Conservation (phyloP, 768 basidiomycete species). For the Leccinum truebloodii region DNA sequence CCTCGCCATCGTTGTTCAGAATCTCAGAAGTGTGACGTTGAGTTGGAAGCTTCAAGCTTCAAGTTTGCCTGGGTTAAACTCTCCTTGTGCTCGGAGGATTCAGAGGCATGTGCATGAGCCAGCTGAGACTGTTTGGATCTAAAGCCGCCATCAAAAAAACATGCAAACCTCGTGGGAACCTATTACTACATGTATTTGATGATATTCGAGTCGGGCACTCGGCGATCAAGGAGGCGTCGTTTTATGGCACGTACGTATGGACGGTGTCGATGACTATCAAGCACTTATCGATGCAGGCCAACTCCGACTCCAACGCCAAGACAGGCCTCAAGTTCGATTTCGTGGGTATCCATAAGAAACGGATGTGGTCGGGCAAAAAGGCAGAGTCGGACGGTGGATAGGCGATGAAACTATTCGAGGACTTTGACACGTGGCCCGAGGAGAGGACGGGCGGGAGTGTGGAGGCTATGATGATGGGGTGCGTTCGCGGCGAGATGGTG, state of each 20-base stretch:
- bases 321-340: constrained; percentile 62
- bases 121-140: too few relatives aligned
- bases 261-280: constrained; percentile 70
- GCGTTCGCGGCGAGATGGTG: constrained; percentile 59
- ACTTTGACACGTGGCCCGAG: constrained; percentile 75
- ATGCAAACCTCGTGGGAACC: too few relatives aligned
- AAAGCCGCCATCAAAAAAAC: too few relatives aligned
- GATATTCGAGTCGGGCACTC: too few relatives aligned
- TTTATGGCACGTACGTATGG: constrained; percentile 76
- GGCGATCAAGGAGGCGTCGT: constrained; percentile 42
- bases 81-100: too few relatives aligned
- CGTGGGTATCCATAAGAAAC: constrained; percentile 78
- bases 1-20: too few relatives aligned
- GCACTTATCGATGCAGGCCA: constrained; percentile 32
- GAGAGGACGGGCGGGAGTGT: constrained; percentile 61
- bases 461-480: constrained; percentile 69
- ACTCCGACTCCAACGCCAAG: neutral
- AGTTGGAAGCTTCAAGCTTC: too few relatives aligned
- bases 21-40: too few relatives aligned
- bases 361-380: constrained; percentile 79
- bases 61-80: too few relatives aligned
- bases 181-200: too few relatives aligned
- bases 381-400: constrained; percentile 48
- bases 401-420: constrained; percentile 73
- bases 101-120: too few relatives aligned